These are phyloP conservation scores for Aspergillus novofumigatus DNA, from an alignment of 2,329 filamentous ascomycete genomes.

Conservation along the genomic window DNA sequence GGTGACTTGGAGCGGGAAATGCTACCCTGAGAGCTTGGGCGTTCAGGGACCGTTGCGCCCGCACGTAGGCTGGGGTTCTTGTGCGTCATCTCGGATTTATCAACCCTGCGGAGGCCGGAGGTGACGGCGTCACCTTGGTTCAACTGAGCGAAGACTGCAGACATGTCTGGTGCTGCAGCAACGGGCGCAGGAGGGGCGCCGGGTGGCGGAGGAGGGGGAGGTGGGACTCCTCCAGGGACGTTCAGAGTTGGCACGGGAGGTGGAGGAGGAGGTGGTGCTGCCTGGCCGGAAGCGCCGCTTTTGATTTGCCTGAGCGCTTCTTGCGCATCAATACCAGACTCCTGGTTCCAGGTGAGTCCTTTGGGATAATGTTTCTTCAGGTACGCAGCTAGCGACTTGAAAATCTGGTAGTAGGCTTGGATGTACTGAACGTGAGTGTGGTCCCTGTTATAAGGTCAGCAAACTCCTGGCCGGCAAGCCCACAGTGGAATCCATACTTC, in stretches of 20 bases:
- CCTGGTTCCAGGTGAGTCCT: constrained; percentile 82
- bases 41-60: constrained; percentile 62
- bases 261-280: constrained; percentile 47
- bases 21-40: constrained; percentile 50
- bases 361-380: constrained; percentile 76
- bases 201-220: constrained; percentile 69
- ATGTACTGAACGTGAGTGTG: constrained; percentile 81
- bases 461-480: not conserved
- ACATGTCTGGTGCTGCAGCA: constrained; percentile 60
- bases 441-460: constrained; percentile 53
- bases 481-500: constrained; percentile 48
- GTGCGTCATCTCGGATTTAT: constrained; percentile 94
- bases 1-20: constrained; percentile 71
- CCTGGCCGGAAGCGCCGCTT: constrained; percentile 35
- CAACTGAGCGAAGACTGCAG: constrained; percentile 84
- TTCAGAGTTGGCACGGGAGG: constrained; percentile 45
- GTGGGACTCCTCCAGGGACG: constrained; percentile 51
- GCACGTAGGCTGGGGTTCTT: constrained; percentile 89
- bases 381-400: constrained; percentile 77
- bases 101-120: constrained; percentile 83
- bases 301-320: constrained; percentile 62
- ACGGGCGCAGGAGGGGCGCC: constrained; percentile 53
- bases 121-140: constrained; percentile 90
- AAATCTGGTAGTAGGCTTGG: constrained; percentile 85
- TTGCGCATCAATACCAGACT: constrained; percentile 66